A percentile compares a stretch with the other conserved stretches of the same genome.
Evolutionary conservation across 192 early-diverging fungal genomes (phyloP).

Genomic region (Spizellomyces sp.): DNA sequence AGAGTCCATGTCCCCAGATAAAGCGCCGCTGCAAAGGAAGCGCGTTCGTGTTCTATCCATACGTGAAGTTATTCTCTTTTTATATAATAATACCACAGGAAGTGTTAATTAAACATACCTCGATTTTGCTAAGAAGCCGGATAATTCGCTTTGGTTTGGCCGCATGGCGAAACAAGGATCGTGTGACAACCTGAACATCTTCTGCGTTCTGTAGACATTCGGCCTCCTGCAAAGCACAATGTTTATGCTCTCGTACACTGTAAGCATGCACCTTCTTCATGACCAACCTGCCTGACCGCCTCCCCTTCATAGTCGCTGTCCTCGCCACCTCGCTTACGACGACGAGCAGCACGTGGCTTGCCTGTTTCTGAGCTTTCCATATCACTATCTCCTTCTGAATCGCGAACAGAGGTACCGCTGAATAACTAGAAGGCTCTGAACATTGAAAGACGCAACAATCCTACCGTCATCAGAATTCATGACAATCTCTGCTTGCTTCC

Average conservation of each 20-base stretch:
- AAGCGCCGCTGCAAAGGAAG: conserved; percentile 56
- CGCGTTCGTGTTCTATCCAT: conserved; percentile 41
- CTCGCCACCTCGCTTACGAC: conserved; percentile 26
- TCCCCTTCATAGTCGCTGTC: conserved; percentile 57
- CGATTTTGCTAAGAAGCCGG: conserved; percentile 27
- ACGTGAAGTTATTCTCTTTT: background rate
- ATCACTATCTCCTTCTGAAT: conserved; percentile 8
- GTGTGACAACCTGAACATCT: conserved; percentile 20
- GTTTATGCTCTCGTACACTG: conserved; percentile 58
- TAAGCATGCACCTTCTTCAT: conserved; percentile 35
- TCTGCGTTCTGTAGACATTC: conserved; percentile 12
- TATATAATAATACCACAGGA: conserved; percentile 3
- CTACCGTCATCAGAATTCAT: background rate
- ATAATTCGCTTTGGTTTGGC: conserved; percentile 18
- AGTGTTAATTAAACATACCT: conserved; percentile 8
- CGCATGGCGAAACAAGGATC: conserved; percentile 21
- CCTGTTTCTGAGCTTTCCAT: background rate
- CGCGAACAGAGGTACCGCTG: background rate
- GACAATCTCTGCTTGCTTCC: conserved; percentile 58
- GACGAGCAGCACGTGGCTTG: background rate
- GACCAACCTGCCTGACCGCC: too few species aligned
- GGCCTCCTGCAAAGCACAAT: conserved; percentile 42
- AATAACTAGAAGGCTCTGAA: too few species aligned
- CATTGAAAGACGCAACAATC: too few species aligned
- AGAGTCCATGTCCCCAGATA: conserved; percentile 68